A percentile compares a stretch with the other conserved stretches of the same genome.
Evolutionary conservation across 2,329 filamentous ascomycete species (phyloP).

Genomic region (Calonectria leucothoes): DNA sequence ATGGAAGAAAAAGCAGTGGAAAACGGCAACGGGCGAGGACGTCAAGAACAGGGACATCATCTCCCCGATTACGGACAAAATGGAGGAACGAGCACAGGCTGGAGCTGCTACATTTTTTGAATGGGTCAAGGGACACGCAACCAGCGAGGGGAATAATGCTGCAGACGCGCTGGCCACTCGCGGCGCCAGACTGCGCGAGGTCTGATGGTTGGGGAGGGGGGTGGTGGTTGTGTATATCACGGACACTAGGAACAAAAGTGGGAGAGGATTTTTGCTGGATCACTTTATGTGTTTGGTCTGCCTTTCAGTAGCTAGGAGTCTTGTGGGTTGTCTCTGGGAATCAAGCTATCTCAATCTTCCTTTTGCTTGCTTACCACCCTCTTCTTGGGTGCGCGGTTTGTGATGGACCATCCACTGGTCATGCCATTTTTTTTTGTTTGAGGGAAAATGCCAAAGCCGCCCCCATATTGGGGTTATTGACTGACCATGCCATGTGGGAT

Average conservation of each 20-base stretch:
- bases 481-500: no score
- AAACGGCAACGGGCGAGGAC: slow-evolving; percentile 73
- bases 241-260: slow-evolving; percentile 5
- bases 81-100: slow-evolving; percentile 73
- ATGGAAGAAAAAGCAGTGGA: slow-evolving; percentile 84
- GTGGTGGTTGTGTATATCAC: slow-evolving; percentile 8
- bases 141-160: slow-evolving; percentile 78
- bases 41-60: slow-evolving; percentile 93
- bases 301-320: slow-evolving; percentile 23
- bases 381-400: background rate
- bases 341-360: background rate
- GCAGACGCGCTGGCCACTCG: slow-evolving; percentile 82
- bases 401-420: no score
- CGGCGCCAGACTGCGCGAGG: slow-evolving; percentile 47
- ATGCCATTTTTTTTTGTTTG: no score
- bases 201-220: background rate
- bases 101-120: slow-evolving; percentile 76
- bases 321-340: background rate
- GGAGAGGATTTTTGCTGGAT: slow-evolving; percentile 1
- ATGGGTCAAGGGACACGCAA: slow-evolving; percentile 91
- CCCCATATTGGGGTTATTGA: background rate
- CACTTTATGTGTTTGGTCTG: slow-evolving; percentile 13
- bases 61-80: slow-evolving; percentile 75
- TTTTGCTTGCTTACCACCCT: background rate
- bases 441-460: background rate